Evolutionary conservation across 2,329 filamentous ascomycete species (phyloP), one percentile per base, ranked within the genome.

Genomic region (Apiospora phragmitis): DNA sequence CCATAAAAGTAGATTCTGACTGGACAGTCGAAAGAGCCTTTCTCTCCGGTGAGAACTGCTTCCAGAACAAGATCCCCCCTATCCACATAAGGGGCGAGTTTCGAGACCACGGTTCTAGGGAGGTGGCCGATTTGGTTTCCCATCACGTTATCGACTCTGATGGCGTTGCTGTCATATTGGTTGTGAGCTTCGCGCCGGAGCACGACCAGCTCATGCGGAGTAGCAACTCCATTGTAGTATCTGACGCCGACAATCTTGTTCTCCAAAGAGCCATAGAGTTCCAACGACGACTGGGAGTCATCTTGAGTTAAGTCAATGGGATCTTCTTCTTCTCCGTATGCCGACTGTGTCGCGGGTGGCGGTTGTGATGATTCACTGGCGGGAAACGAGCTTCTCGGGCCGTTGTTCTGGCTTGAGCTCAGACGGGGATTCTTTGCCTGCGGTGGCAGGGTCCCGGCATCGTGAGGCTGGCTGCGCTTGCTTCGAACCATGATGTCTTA

Each of bases 121-220:
- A 97, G 84, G 80, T 97, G 94, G 0, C 94, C 94, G 75, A 97
- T 93, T 76, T 97, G 94, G 9, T 81, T 79, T 21, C 89, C 88
- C 77, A 92, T 87, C 18, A 95, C 93, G 79, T 96, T 97, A 75
- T 93, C 87, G 1, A 97, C 89, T 6, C 90, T 88, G 70, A 97
- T 94, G 0, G 94, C 94, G 81, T 96, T 96, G 7, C 75, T 73
- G 77, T 96, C 93, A 77, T 92, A 93, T 74, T 84, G 68, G 74
- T 94, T 94, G 3, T 77, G 74, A 3, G 90, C 89, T 73, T 94
- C 90, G 71, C 92, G 84, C 49, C 83, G 83, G 66, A 90, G 78
- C 70, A 89, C 77, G 4, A 92, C 87, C 72, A 86, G 85, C 77
- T 92, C 90, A 38, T 88, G 88, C 18, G 83, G 75, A 12, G 84